phyloP scores from a whole-genome alignment of 352 stramenopile species.

The Phytophthora brassicae region DNA sequence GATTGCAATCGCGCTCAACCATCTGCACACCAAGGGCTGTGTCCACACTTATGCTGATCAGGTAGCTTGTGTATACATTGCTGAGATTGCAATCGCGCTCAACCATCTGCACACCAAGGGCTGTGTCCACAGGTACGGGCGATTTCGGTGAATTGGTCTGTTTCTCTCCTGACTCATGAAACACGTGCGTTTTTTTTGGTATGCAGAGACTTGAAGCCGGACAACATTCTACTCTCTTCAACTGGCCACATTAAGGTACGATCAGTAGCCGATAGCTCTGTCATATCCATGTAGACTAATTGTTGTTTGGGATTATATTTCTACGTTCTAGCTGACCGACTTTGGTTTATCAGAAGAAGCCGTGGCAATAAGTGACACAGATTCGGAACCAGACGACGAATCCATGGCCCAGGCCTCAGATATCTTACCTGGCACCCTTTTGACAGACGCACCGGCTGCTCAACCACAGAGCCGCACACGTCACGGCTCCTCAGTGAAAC shows the following conservation, averaged over 20 bases:
- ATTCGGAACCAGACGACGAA: constrained; percentile 37
- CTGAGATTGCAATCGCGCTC: constrained; percentile 83
- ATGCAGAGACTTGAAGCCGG: constrained; percentile 84
- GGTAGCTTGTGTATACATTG: constrained; percentile 87
- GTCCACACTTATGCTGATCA: too few species aligned
- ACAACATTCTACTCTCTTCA: constrained; percentile 90
- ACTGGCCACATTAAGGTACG: constrained; percentile 85
- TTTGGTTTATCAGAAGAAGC: constrained; percentile 87
- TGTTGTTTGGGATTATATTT: constrained; percentile 4
- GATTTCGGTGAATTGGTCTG: neutral
- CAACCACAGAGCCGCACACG: constrained; percentile 3
- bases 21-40: constrained; percentile 84
- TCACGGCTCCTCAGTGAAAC: constrained; percentile 20
- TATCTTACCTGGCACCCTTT: neutral
- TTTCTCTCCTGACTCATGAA: constrained; percentile 2
- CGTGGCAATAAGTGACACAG: constrained; percentile 37
- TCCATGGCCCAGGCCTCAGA: constrained; percentile 21
- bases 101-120: constrained; percentile 86
- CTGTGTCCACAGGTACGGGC: constrained; percentile 73
- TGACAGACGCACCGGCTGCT: constrained; percentile 3
- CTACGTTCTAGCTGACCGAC: constrained; percentile 67
- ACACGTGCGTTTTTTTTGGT: constrained; percentile 14
- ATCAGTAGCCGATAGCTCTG: neutral
- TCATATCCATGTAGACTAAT: too few species aligned
- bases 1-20: constrained; percentile 84